These are phyloP conservation scores for Talaromyces albobiverticillius DNA, from an alignment of 2,329 filamentous ascomycete species.

Conservation along the genomic window DNA sequence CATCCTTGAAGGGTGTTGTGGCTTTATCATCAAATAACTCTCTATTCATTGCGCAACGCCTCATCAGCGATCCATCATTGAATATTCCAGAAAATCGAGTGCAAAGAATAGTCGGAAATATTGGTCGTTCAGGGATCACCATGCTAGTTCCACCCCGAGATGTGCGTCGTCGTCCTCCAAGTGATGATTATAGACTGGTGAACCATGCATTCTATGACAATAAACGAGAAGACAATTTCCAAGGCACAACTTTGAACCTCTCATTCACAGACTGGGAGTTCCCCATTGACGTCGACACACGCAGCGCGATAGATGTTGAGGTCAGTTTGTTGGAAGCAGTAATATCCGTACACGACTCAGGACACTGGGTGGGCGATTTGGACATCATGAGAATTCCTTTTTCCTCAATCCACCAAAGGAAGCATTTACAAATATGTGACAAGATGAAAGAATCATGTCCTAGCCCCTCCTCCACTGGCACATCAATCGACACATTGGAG, in stretches of 20 bases:
- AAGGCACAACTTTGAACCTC: background rate
- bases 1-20: background rate
- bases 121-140: background rate
- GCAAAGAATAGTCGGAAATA: too few relatives aligned
- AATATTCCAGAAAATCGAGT: too few relatives aligned
- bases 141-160: background rate
- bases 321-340: conserved; percentile 1
- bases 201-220: background rate
- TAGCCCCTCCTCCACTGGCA: background rate
- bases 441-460: background rate
- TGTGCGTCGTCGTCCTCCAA: background rate
- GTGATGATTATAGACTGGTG: background rate
- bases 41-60: background rate
- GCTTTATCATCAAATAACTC: background rate
- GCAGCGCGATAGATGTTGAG: background rate
- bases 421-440: background rate
- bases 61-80: background rate
- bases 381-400: background rate
- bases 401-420: too few relatives aligned
- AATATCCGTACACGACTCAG: background rate
- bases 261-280: background rate
- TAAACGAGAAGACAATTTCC: conserved; percentile 1
- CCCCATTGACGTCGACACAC: background rate
- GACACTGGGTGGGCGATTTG: conserved; percentile 4
- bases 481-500: background rate